Percentiles rank a stretch among this genome's conserved stretches.
phyloP scores from a whole-genome alignment of 495 filamentous ascomycete genomes.

The Sporormia fimetaria region DNA sequence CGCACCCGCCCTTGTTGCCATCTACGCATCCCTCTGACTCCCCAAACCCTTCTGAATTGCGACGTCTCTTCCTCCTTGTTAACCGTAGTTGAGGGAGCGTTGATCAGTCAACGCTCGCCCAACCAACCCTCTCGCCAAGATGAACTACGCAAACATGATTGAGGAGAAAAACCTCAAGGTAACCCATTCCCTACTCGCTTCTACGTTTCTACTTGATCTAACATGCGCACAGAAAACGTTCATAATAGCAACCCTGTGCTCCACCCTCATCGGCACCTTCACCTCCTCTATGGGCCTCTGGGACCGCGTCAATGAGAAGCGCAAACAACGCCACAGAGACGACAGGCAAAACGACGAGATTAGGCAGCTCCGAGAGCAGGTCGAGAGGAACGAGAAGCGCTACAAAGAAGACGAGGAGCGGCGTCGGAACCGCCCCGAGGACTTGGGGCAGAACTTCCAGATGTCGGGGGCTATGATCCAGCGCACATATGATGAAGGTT shows the following conservation, averaged over 20 bases:
- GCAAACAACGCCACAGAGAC: constrained; percentile 26
- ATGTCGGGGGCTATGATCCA: constrained; percentile 25
- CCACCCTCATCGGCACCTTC: constrained; percentile 30
- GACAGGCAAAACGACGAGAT: constrained; percentile 26
- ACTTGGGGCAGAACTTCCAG: constrained; percentile 13
- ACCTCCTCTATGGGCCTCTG: constrained; percentile 27
- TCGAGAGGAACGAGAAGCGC: constrained; percentile 19
- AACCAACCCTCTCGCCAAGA: too few relatives aligned
- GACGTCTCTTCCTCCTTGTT: too few relatives aligned
- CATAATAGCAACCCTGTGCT: constrained; percentile 30
- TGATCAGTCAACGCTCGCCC: too few relatives aligned
- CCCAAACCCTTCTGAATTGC: too few relatives aligned
- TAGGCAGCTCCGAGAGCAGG: constrained; percentile 39
- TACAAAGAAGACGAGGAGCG: constrained; percentile 5
- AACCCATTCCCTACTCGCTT: neutral
- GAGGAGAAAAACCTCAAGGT: constrained; percentile 31
- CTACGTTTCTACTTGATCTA: neutral
- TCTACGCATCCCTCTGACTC: too few relatives aligned
- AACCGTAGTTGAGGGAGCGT: too few relatives aligned
- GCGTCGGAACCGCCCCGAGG: constrained; percentile 5
- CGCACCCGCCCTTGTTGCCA: too few relatives aligned
- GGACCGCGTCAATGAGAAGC: constrained; percentile 21
- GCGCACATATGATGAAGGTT: constrained; percentile 25
- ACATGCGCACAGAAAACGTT: constrained; percentile 27
- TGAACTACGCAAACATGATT: constrained; percentile 30